Evolutionary conservation across 2,329 filamentous ascomycete genomes (phyloP).

Genomic region (Colletotrichum chlorophyti): DNA sequence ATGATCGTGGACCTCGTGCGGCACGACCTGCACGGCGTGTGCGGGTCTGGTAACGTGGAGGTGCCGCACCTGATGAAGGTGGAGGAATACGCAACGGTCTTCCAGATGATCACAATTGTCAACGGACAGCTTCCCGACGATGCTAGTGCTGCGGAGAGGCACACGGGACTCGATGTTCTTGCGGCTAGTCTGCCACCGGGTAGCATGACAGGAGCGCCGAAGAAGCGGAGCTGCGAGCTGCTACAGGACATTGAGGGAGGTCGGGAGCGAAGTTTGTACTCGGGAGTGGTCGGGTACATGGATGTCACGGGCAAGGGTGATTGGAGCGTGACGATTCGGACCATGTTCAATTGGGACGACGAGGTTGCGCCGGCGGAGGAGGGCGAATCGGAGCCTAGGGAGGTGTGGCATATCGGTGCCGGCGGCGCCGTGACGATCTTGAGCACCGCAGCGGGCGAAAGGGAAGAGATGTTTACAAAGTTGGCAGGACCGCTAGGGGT

Average conservation of each 20-base stretch:
- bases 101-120: conserved; percentile 89
- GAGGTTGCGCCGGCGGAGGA: conserved; percentile 47
- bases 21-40: conserved; percentile 88
- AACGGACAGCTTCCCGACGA: conserved; percentile 66
- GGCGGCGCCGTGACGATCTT: conserved; percentile 89
- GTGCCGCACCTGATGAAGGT: conserved; percentile 84
- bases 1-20: conserved; percentile 99
- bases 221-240: conserved; percentile 89
- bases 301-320: conserved; percentile 85
- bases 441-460: conserved; percentile 81
- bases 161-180: conserved; percentile 77
- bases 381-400: conserved; percentile 43
- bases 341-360: conserved; percentile 76
- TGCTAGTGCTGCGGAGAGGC: conserved; percentile 32
- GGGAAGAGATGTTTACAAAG: conserved; percentile 89
- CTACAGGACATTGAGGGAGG: conserved; percentile 71
- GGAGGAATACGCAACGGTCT: conserved; percentile 90
- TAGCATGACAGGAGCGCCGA: conserved; percentile 96
- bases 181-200: conserved; percentile 83
- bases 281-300: conserved; percentile 88
- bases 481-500: conserved; percentile 63
- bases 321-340: conserved; percentile 91
- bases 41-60: conserved; percentile 73
- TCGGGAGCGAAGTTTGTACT: conserved; percentile 77
- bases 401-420: conserved; percentile 84